phyloP scores from a whole-genome alignment of 2,329 filamentous ascomycete genomes.

The Aspergillus pseudotamarii region DNA sequence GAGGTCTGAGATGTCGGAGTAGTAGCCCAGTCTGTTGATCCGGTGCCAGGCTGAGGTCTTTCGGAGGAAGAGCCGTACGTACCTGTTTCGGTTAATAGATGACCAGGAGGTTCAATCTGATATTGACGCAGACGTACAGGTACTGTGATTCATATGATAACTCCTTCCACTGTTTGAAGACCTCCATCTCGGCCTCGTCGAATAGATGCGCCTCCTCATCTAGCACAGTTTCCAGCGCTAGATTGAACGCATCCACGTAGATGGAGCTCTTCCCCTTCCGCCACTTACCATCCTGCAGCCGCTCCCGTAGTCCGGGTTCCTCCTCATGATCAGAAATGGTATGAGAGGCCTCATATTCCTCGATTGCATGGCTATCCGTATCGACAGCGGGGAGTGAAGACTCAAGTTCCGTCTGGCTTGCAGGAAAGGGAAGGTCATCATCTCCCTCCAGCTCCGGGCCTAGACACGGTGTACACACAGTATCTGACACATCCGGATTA shows the following conservation, averaged over 20 bases:
- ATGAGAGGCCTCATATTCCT: constrained; percentile 74
- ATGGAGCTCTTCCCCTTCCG: constrained; percentile 80
- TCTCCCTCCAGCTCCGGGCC: constrained; percentile 26
- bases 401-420: constrained; percentile 67
- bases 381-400: constrained; percentile 69
- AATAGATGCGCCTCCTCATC: constrained; percentile 89
- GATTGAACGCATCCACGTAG: constrained; percentile 95
- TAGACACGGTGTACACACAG: not conserved
- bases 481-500: constrained; percentile 21
- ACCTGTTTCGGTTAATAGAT: constrained; percentile 54
- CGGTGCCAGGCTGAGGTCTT: constrained; percentile 94
- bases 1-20: constrained; percentile 79
- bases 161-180: constrained; percentile 75
- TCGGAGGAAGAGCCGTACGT: constrained; percentile 87
- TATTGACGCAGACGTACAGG: constrained; percentile 60
- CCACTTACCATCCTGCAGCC: constrained; percentile 66
- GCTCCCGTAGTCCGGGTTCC: constrained; percentile 48
- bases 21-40: constrained; percentile 73
- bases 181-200: constrained; percentile 71
- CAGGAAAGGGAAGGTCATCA: constrained; percentile 32
- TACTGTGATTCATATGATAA: constrained; percentile 87
- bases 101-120: constrained; percentile 10
- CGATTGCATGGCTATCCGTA: constrained; percentile 71
- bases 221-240: constrained; percentile 85
- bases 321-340: constrained; percentile 52